Evolutionary conservation across 73 alveolate genomes (phyloP), one percentile per base, ranked within the genome.

Genomic region (Tetrahymena malaccensis): DNA sequence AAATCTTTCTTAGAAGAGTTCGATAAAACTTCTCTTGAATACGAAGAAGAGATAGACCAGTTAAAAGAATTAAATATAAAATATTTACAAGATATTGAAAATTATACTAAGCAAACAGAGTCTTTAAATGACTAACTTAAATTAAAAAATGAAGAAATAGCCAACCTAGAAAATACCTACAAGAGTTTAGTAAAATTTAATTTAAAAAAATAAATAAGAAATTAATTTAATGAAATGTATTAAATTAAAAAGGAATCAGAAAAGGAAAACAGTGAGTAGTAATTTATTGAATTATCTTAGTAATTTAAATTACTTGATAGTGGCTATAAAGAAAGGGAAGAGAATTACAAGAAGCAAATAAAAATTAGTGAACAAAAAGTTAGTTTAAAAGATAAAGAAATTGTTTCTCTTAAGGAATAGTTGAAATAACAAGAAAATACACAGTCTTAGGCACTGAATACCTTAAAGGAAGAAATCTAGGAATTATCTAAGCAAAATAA

Each of bases 1-100:
- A 96, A 96, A 95, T 85, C 95, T 50, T 94, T 96, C 43, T 43
- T 96, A 35, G 98, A 96, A 43, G 97, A 96, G 95, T 94, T 96
- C 10, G 98, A 96, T 89, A 93, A 89, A 27, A 84, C 93, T 84
- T 85, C 95, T 93, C 96, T 94, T 22, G 97, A 96, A 33, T 96
- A 94, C 33, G 98, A 96, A 58, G 85, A 96, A 44, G 98, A 96
- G 19, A 93, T 85, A 44, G 97, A 95, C 21, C 93, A 85, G n/a
- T 93, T 95, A 22, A 95, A 95, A 57, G 70, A 85, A 44, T 34
- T 89, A 33, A 43, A 85, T 34, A 93, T 89, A 13, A 37, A 43
- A 22, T 85, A 70, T 0, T 31, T 70, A n/a, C 22, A n/a, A 27
- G 89, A 70, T 12, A 8, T 70, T 12, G 34, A 70, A n/a, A 70